A percentile compares a stretch with the other conserved stretches of the same genome.
These are phyloP conservation scores for Pleoardoris graminearum DNA, from an alignment of 2,329 filamentous ascomycete genomes.

Conservation along the genomic window DNA sequence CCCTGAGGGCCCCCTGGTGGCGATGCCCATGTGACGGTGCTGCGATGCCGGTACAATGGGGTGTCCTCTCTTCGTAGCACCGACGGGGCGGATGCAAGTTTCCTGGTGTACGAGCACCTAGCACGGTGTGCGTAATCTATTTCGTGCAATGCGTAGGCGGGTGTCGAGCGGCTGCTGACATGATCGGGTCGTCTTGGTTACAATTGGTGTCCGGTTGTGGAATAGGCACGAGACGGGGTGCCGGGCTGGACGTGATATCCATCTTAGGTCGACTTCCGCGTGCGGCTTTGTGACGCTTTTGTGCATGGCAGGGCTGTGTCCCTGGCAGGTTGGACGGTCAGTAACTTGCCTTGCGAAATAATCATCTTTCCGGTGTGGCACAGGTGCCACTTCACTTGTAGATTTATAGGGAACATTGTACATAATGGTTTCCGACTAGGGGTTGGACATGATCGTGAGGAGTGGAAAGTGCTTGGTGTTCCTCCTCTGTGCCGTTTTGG, in stretches of 20 bases:
- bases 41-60: not conserved
- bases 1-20: not conserved
- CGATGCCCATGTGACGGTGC: not conserved
- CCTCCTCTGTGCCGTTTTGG: not conserved
- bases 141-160: not conserved
- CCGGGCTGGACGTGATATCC: not conserved
- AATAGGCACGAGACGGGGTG: not conserved
- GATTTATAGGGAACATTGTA: not conserved
- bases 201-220: not conserved
- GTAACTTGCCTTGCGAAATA: not conserved
- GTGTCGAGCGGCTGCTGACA: not conserved
- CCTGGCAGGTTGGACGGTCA: not conserved
- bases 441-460: too few relatives aligned
- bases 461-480: not conserved
- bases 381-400: not conserved
- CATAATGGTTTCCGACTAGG: too few relatives aligned
- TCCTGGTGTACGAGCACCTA: not conserved
- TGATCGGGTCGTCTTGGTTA: not conserved
- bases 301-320: not conserved
- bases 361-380: not conserved
- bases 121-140: not conserved
- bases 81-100: not conserved
- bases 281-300: not conserved
- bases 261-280: not conserved
- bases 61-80: not conserved